Evolutionary conservation across 257 asterid species (phyloP).

Genomic region (Solanum tacnaense): DNA sequence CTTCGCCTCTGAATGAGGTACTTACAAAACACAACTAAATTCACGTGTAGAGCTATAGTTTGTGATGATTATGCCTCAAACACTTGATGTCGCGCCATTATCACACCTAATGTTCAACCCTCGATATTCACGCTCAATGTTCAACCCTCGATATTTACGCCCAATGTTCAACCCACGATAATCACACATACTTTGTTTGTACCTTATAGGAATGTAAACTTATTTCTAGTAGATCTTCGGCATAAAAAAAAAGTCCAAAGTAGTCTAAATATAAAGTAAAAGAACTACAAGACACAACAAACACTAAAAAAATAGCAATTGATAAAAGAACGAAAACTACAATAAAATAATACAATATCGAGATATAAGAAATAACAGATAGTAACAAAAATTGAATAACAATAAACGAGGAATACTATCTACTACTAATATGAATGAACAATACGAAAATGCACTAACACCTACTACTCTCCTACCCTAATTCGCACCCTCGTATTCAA

Average conservation of each 20-base stretch:
- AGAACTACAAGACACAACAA: background rate
- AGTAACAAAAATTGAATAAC: too few relatives aligned
- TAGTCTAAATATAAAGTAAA: too few relatives aligned
- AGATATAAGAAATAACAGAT: background rate
- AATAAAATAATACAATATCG: too few relatives aligned
- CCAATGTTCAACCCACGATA: background rate
- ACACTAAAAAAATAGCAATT: background rate
- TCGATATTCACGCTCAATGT: background rate
- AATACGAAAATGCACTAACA: background rate
- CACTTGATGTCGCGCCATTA: background rate
- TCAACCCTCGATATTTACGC: background rate
- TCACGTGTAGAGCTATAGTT: background rate
- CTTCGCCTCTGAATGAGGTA: background rate
- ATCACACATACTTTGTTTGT: background rate
- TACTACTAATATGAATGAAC: too few relatives aligned
- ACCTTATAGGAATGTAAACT: background rate
- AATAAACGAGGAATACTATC: background rate
- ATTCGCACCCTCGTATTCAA: background rate
- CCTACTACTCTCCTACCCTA: background rate
- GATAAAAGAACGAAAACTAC: background rate
- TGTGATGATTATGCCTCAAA: background rate
- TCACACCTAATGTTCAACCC: background rate
- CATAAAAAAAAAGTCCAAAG: background rate
- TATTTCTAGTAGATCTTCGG: too few relatives aligned
- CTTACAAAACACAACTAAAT: background rate